Conservation (phyloP, 2,329 filamentous ascomycete species). For the Dissoconium aciculare region DNA sequence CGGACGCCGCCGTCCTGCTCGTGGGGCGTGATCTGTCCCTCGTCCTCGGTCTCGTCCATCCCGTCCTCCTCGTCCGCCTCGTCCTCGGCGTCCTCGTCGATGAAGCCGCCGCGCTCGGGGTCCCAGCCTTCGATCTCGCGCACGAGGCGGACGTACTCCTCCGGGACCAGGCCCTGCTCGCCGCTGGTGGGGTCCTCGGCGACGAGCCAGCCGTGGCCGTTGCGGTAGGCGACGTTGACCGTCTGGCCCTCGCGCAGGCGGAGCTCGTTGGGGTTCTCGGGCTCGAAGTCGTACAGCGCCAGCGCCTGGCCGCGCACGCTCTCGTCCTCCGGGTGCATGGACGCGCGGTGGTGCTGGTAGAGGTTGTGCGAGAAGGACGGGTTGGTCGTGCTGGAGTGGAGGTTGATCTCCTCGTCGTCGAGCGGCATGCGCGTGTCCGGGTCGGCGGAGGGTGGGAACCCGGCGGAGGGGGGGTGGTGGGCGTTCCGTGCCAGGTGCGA, state of each 20-base stretch:
- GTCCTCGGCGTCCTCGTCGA: constrained; percentile 11
- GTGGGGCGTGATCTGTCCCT: too few relatives aligned
- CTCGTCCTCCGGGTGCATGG: constrained; percentile 50
- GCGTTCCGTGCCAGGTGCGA: constrained; percentile 36
- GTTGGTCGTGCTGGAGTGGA: not conserved
- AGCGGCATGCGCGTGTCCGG: constrained; percentile 18
- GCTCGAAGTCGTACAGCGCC: constrained; percentile 83
- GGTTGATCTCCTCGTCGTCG: constrained; percentile 13
- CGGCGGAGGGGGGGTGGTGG: constrained; percentile 9
- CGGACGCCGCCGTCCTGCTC: too few relatives aligned
- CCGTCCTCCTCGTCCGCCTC: constrained; percentile 5
- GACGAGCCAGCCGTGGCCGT: constrained; percentile 94
- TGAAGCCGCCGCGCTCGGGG: constrained; percentile 71
- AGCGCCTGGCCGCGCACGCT: constrained; percentile 95
- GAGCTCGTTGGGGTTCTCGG: constrained; percentile 93
- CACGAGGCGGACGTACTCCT: constrained; percentile 86
- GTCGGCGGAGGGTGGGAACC: constrained; percentile 15
- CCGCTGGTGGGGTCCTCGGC: constrained; percentile 88
- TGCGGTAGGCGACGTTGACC: constrained; percentile 88
- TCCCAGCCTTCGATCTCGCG: constrained; percentile 79
- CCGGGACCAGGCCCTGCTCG: constrained; percentile 87
- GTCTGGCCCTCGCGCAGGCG: constrained; percentile 87
- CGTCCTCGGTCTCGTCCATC: not conserved
- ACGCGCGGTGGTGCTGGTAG: constrained; percentile 17
- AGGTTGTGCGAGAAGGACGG: constrained; percentile 8